Conservation (phyloP, 305 asterid genomes). For the Fraxinus dipetala region DNA sequence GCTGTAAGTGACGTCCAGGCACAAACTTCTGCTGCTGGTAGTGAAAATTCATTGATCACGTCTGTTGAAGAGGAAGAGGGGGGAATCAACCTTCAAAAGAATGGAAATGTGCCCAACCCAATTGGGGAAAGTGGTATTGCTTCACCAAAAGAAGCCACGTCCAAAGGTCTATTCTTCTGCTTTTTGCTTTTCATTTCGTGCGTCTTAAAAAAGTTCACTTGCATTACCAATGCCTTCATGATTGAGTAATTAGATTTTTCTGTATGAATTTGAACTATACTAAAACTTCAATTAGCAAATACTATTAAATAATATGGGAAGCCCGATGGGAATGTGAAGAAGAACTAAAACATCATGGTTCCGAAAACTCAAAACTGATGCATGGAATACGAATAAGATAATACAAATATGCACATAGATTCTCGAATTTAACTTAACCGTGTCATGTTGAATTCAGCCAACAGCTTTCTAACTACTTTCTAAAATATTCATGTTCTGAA, state of each 20-base stretch:
- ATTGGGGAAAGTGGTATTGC: constrained; percentile 39
- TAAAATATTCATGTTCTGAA: constrained; percentile 1
- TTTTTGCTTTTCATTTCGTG: constrained; percentile 4
- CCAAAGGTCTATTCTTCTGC: constrained; percentile 43
- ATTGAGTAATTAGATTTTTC: background rate
- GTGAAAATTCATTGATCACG: constrained; percentile 13
- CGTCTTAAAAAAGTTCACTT: background rate
- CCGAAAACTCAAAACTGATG: background rate
- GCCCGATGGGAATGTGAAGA: background rate
- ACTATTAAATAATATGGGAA: background rate
- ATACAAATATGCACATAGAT: background rate
- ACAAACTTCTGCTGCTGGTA: constrained; percentile 28
- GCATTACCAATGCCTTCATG: background rate
- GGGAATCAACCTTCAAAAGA: constrained; percentile 16
- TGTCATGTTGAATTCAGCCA: background rate
- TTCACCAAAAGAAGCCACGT: constrained; percentile 33
- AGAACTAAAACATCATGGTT: background rate
- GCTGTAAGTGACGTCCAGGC: constrained; percentile 32
- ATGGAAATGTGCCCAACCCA: constrained; percentile 33
- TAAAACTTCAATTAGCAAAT: background rate
- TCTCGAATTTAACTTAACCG: background rate
- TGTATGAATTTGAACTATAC: constrained; percentile 5
- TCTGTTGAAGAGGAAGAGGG: constrained; percentile 17
- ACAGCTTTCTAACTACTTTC: background rate
- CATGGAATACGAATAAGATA: background rate